These are phyloP conservation scores for Glebionis coronaria DNA, from an alignment of 129 eudicot genomes.

Conservation along the genomic window DNA sequence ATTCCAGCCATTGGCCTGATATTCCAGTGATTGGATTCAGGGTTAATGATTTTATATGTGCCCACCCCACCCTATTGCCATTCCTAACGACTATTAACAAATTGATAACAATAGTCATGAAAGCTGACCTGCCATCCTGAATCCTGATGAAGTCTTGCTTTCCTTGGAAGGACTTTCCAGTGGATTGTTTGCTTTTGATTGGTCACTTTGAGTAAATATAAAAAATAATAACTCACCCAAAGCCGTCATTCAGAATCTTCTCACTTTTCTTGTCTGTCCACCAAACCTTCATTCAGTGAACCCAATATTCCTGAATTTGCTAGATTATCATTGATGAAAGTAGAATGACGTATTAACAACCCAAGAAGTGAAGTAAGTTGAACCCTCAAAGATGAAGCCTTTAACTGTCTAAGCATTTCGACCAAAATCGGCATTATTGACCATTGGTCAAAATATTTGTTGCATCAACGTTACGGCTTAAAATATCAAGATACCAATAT, in stretches of 20 bases:
- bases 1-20: too few relatives aligned
- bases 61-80: too few relatives aligned
- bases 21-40: too few relatives aligned
- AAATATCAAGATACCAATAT: slow-evolving; percentile 84
- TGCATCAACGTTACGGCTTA: slow-evolving; percentile 82
- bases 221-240: slow-evolving; percentile 92
- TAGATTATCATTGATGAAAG: too few relatives aligned
- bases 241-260: slow-evolving; percentile 98
- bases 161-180: slow-evolving; percentile 84
- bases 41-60: too few relatives aligned
- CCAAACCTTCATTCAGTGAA: too few relatives aligned
- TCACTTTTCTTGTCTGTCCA: slow-evolving; percentile 93
- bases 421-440: slow-evolving; percentile 76
- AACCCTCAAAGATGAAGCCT: too few relatives aligned
- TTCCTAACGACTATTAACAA: too few relatives aligned
- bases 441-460: slow-evolving; percentile 96
- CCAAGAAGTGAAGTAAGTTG: too few relatives aligned
- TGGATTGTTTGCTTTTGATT: slow-evolving; percentile 44
- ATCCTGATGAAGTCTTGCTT: slow-evolving; percentile 61
- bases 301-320: too few relatives aligned
- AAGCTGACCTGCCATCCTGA: slow-evolving; percentile 96
- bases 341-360: too few relatives aligned
- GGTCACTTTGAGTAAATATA: slow-evolving; percentile 85
- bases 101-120: slow-evolving; percentile 10
- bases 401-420: too few relatives aligned